Conservation (phyloP, 208 protist species). For the Porcisia hertigi region DNA sequence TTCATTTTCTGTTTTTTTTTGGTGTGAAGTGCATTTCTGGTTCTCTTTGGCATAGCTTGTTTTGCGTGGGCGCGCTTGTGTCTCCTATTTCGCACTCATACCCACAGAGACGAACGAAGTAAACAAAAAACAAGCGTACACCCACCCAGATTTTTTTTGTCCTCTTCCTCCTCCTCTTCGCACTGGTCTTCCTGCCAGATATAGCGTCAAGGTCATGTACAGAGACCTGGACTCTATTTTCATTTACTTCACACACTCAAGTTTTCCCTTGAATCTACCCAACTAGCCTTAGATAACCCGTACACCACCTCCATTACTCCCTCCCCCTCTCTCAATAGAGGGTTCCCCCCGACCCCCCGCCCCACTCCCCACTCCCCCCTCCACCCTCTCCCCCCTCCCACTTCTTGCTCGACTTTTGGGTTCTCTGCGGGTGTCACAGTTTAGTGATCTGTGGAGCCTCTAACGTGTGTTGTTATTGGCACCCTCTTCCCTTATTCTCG, state of each 20-base stretch:
- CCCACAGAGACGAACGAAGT: background rate
- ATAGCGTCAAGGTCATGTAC: background rate
- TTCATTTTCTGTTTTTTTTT: background rate
- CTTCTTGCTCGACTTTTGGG: background rate
- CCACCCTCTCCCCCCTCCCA: too few species aligned
- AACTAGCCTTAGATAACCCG: background rate
- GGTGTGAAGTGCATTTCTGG: background rate
- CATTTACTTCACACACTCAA: background rate
- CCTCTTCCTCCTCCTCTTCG: background rate
- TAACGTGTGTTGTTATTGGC: background rate
- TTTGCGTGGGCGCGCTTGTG: background rate
- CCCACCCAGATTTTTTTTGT: background rate
- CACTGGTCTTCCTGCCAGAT: background rate
- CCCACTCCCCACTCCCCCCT: too few species aligned
- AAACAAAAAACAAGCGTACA: background rate
- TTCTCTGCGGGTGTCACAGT: background rate
- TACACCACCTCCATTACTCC: background rate
- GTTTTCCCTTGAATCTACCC: constrained; percentile 5
- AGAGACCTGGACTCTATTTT: background rate
- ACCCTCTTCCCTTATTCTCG: background rate
- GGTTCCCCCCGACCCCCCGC: too few species aligned
- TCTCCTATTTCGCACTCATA: constrained; percentile 11
- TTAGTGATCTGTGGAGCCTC: background rate
- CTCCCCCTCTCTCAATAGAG: background rate
- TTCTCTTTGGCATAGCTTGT: background rate